phyloP scores from a whole-genome alignment of 2,329 filamentous ascomycete species.

The Arthrobotrys megalospora region DNA sequence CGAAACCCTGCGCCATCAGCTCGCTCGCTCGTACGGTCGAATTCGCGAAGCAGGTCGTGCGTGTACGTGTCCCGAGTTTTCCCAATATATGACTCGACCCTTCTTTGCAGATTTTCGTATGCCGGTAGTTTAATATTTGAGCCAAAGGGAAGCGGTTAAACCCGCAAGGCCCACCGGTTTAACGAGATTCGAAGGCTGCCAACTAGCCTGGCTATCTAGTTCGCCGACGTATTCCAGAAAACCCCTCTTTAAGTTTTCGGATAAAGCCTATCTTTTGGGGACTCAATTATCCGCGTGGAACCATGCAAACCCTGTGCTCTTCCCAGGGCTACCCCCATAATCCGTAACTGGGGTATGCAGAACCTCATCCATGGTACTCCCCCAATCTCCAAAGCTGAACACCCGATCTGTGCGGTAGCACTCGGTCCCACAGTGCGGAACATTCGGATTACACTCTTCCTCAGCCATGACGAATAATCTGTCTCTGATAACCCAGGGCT shows the following conservation, averaged over 20 bases:
- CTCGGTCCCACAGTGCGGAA: slow-evolving; percentile 52
- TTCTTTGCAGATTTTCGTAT: slow-evolving; percentile 1
- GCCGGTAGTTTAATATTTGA: background rate
- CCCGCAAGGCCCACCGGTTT: background rate
- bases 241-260: background rate
- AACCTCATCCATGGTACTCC: slow-evolving; percentile 58
- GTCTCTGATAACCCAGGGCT: slow-evolving; percentile 55
- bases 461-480: slow-evolving; percentile 52
- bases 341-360: slow-evolving; percentile 59
- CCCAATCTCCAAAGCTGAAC: slow-evolving; percentile 59
- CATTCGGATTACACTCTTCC: slow-evolving; percentile 55
- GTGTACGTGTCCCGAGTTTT: background rate
- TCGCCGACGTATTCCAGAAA: slow-evolving; percentile 40
- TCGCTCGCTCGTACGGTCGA: background rate
- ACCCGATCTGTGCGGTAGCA: slow-evolving; percentile 47
- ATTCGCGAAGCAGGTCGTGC: background rate
- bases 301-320: slow-evolving; percentile 42
- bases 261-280: slow-evolving; percentile 21
- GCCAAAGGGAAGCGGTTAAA: background rate
- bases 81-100: background rate
- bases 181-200: background rate
- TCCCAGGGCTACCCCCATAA: slow-evolving; percentile 56
- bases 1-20: background rate
- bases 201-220: slow-evolving; percentile 7
- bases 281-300: slow-evolving; percentile 49